Conservation (phyloP, 352 stramenopile genomes). For the Proteromonas lacertae region DNA sequence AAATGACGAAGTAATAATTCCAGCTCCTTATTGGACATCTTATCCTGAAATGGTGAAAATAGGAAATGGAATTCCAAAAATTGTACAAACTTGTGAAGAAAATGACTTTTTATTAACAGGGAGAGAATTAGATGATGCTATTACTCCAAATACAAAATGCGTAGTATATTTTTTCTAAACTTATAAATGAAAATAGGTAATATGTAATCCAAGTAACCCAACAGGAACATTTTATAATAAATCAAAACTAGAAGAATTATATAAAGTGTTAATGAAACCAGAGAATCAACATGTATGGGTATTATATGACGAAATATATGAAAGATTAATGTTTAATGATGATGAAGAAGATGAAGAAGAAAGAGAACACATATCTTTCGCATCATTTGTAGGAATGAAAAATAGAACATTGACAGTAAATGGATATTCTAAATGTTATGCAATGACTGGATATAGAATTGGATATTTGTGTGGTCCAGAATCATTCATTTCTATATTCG, state of each 20-base stretch:
- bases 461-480: conserved; percentile 39
- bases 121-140: conserved; percentile 21
- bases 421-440: conserved; percentile 76
- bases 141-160: conserved; percentile 20
- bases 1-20: conserved; percentile 69
- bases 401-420: conserved; percentile 62
- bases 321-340: conserved; percentile 16
- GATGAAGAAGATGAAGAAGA: conserved; percentile 3
- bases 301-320: conserved; percentile 75
- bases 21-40: conserved; percentile 72
- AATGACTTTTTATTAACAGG: conserved; percentile 58
- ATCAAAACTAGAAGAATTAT: conserved; percentile 10
- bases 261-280: conserved; percentile 8
- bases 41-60: conserved; percentile 75
- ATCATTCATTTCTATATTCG: conserved; percentile 35
- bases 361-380: conserved; percentile 25
- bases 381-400: conserved; percentile 33
- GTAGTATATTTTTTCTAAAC: conserved; percentile 67
- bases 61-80: conserved; percentile 36
- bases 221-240: conserved; percentile 9
- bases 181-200: conserved; percentile 56
- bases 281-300: conserved; percentile 25
- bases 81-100: conserved; percentile 47
- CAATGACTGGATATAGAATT: conserved; percentile 72
- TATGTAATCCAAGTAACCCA: neutral